A percentile compares a stretch with the other conserved stretches of the same genome.
These are phyloP conservation scores for Pseudopyricularia javanii DNA, from an alignment of 2,329 filamentous ascomycete genomes.

Conservation along the genomic window DNA sequence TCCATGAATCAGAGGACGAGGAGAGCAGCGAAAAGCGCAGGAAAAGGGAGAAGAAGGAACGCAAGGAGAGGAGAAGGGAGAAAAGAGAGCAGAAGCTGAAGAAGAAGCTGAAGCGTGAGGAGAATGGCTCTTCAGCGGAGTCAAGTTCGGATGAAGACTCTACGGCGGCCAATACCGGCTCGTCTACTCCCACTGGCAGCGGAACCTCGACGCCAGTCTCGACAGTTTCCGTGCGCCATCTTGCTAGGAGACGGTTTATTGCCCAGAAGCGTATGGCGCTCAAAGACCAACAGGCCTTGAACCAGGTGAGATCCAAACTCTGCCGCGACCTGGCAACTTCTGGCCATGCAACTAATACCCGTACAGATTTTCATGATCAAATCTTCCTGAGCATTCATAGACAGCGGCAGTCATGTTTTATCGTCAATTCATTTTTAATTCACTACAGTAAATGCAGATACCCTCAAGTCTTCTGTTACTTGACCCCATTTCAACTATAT, in stretches of 20 bases:
- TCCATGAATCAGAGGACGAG: conserved; percentile 6
- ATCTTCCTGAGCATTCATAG: conserved; percentile 7
- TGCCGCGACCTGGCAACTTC: background rate
- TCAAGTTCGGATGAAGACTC: conserved; percentile 9
- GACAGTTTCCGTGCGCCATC: conserved; percentile 47
- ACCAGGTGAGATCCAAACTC: conserved; percentile 52
- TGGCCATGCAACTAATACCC: conserved; percentile 8
- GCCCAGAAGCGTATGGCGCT: conserved; percentile 77
- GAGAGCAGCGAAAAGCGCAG: conserved; percentile 24
- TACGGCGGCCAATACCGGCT: conserved; percentile 8
- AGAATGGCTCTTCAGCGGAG: conserved; percentile 17
- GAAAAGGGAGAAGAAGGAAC: conserved; percentile 11
- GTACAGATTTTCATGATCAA: conserved; percentile 60
- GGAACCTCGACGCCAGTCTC: conserved; percentile 22
- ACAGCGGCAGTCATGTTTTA: background rate
- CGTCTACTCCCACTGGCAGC: conserved; percentile 13
- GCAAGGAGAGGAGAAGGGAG: conserved; percentile 15
- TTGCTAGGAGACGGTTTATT: conserved; percentile 71
- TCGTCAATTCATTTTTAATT: background rate
- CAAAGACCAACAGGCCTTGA: conserved; percentile 69
- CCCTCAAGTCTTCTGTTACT: background rate
- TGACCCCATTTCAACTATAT: background rate
- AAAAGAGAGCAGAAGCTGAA: conserved; percentile 20
- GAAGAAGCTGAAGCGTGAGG: conserved; percentile 29
- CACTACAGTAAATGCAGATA: background rate